A percentile compares a stretch with the other conserved stretches of the same genome.
Evolutionary conservation across 257 asterid species (phyloP).

Genomic region (Mentha longifolia): DNA sequence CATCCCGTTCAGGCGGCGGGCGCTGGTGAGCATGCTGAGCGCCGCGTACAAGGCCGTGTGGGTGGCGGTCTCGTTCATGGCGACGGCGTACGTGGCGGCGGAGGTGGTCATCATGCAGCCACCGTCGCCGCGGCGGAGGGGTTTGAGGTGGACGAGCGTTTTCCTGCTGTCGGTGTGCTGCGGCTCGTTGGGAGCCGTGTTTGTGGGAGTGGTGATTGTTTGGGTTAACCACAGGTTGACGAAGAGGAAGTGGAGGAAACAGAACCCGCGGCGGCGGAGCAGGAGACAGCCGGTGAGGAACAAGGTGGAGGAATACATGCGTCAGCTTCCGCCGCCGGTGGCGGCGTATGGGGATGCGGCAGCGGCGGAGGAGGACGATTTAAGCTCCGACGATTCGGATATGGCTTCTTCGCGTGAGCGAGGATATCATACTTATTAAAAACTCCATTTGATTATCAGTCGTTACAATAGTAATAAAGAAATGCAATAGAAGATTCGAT

Average conservation of each 20-base stretch:
- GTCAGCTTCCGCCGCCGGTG: background rate
- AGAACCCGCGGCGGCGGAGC: background rate
- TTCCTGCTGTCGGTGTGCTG: background rate
- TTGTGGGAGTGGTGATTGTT: slow-evolving; percentile 6
- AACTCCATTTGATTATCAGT: too few species aligned
- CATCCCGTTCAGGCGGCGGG: background rate
- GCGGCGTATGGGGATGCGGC: too few species aligned
- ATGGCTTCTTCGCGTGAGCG: slow-evolving; percentile 8
- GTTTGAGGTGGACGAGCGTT: slow-evolving; percentile 3
- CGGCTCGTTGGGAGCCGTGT: background rate
- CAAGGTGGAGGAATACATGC: background rate
- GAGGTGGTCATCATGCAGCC: background rate
- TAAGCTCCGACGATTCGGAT: background rate
- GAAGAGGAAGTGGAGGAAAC: background rate
- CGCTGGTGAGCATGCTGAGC: background rate
- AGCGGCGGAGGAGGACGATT: background rate
- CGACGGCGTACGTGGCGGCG: slow-evolving; percentile 10
- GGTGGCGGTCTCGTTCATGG: slow-evolving; percentile 20
- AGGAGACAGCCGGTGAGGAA: background rate
- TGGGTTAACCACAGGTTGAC: background rate
- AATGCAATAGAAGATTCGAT: too few species aligned
- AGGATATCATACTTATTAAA: background rate
- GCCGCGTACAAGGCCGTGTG: background rate
- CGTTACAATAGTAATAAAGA: too few species aligned
- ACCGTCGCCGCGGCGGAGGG: background rate